Evolutionary conservation across 1,139 yeast genomes (phyloP), one percentile per base, ranked within the genome.

Genomic region (Scheffersomyces lignicola): DNA sequence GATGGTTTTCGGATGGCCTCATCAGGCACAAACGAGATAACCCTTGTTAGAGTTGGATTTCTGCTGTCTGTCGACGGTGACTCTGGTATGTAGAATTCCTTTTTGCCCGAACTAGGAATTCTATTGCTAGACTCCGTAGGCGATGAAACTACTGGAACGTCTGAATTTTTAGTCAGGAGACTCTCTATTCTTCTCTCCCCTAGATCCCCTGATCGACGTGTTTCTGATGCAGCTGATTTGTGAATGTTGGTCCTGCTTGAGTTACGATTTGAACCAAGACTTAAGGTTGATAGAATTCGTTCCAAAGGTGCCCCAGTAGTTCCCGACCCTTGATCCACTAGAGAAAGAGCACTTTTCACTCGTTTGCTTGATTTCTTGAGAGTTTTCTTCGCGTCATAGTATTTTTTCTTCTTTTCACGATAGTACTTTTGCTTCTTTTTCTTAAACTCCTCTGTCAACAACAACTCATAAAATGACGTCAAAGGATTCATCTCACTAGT

Each of bases 391-490:
- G 73, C 70, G 40, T 65, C 69, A 34, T 52, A 48, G 37, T 62
- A 61, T 40, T 76, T 65, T 41, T 60, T 58, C 47, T 71, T 67
- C 49, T 64, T 68, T 26, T 63, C 64, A 17, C 52, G 54, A 34
- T 59, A 44, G 35, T 65, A 60, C 26, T 53, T 53, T 35, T 51
- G 52, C 44, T 62, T 65, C 53, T 68, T 69, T 37, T 59, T 60
- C 13, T 56, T 44, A 34, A 62, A 64, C 44, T 84, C 94, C 34
- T 74, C 70, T 25, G 87, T 90, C 13, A 87, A 62, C 10, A 83
- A 61, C 10, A 92, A 65, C 31, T 82, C 83, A 84, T 95, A 92
- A 41, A 86, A 70, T 0, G 96, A 97, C n/a, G 90, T 81, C 16
- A 87, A 61, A 0, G 89, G 69, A 54, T 87, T 95, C 62, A 89